phyloP scores from a whole-genome alignment of 2,329 filamentous ascomycete genomes.

The Scedosporium aurantiacum region DNA sequence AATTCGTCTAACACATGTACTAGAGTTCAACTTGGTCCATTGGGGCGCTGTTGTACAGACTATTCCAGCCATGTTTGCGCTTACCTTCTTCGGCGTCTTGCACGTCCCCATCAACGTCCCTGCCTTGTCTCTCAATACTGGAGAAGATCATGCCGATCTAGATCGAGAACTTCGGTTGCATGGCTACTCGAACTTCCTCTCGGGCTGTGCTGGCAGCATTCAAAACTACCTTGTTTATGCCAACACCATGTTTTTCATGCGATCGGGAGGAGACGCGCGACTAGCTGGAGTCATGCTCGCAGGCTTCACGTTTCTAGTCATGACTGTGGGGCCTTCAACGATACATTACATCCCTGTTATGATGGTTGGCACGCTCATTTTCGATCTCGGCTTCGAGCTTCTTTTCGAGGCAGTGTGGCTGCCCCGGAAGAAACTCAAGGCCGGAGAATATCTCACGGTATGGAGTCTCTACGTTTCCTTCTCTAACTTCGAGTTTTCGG shows the following conservation, averaged over 20 bases:
- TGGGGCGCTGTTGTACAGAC: conserved; percentile 77
- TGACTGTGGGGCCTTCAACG: conserved; percentile 74
- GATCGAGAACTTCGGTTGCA: conserved; percentile 88
- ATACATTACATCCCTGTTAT: conserved; percentile 94
- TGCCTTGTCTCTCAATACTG: conserved; percentile 77
- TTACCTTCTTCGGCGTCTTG: conserved; percentile 94
- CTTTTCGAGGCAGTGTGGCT: conserved; percentile 79
- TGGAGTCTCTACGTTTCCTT: conserved; percentile 23
- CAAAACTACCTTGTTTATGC: conserved; percentile 97
- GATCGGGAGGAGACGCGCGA: conserved; percentile 78
- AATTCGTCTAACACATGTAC: neutral
- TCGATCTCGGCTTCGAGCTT: conserved; percentile 86
- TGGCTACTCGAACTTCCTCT: conserved; percentile 84
- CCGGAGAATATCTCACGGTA: conserved; percentile 75
- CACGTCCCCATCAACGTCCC: conserved; percentile 98
- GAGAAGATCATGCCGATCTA: conserved; percentile 84
- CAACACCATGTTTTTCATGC: conserved; percentile 94
- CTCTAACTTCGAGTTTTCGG: neutral
- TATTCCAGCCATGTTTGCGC: conserved; percentile 86
- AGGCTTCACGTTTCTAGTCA: conserved; percentile 64
- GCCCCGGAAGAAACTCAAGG: conserved; percentile 78
- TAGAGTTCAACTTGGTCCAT: conserved; percentile 70
- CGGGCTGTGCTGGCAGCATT: conserved; percentile 78
- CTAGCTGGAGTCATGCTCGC: conserved; percentile 81
- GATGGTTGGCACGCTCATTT: conserved; percentile 93